A percentile compares a stretch with the other conserved stretches of the same genome.
These are phyloP conservation scores for Cicer arietinum DNA, from an alignment of 306 rosid genomes.

Conservation along the genomic window DNA sequence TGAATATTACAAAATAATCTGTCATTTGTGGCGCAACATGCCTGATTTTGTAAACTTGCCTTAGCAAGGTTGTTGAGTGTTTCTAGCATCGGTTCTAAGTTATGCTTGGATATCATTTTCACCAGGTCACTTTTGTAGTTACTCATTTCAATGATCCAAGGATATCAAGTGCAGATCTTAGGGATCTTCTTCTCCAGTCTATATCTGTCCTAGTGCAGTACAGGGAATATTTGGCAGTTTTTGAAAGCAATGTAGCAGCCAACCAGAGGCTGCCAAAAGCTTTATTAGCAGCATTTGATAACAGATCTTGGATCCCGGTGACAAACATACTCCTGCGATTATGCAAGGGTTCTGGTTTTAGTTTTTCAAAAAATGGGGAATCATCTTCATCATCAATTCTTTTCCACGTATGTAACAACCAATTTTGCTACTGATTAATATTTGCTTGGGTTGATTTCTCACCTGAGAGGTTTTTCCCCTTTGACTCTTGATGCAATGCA, in stretches of 20 bases:
- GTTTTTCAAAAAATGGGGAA: slow-evolving; percentile 89
- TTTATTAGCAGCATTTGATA: slow-evolving; percentile 85
- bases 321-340: slow-evolving; percentile 86
- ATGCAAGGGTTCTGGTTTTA: slow-evolving; percentile 94
- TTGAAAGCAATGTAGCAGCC: slow-evolving; percentile 90
- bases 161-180: slow-evolving; percentile 91
- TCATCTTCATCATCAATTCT: slow-evolving; percentile 79
- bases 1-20: slow-evolving; percentile 7
- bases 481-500: slow-evolving; percentile 52
- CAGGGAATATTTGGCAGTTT: slow-evolving; percentile 79
- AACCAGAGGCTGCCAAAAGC: slow-evolving; percentile 85
- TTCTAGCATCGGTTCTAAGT: slow-evolving; percentile 33
- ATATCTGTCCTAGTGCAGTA: slow-evolving; percentile 93
- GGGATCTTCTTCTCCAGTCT: slow-evolving; percentile 97
- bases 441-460: slow-evolving; percentile 43
- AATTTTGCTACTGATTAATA: slow-evolving; percentile 3
- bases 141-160: slow-evolving; percentile 95
- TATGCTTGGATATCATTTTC: slow-evolving; percentile 39
- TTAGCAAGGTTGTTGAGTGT: slow-evolving; percentile 28
- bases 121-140: slow-evolving; percentile 89
- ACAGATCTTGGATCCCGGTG: slow-evolving; percentile 95
- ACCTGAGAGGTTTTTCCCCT: slow-evolving; percentile 18
- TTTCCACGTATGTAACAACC: slow-evolving; percentile 69
- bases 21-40: neutral
- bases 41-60: slow-evolving; percentile 20